Conservation (phyloP, 1,284 basidiomycete genomes). For the Grifola frondosa region DNA sequence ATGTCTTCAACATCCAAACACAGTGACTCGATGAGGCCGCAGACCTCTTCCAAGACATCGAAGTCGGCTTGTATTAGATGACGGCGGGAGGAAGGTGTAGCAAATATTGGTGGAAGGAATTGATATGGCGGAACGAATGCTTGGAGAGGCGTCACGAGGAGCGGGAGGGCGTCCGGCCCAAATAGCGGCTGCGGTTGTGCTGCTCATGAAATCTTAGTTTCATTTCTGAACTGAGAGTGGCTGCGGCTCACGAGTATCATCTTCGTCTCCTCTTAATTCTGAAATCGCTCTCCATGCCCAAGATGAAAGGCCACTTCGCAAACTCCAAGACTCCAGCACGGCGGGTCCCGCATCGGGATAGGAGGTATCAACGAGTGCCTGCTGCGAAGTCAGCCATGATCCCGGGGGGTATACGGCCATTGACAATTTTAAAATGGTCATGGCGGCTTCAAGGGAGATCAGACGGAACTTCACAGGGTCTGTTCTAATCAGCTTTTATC, state of each 20-base stretch:
- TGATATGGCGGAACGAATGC: conserved; percentile 56
- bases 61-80: conserved; percentile 66
- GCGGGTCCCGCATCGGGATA: conserved; percentile 23
- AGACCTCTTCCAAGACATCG: conserved; percentile 69
- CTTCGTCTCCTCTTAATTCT: conserved; percentile 28
- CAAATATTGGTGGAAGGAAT: conserved; percentile 40
- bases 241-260: conserved; percentile 20
- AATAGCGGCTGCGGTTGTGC: conserved; percentile 53
- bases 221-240: neutral
- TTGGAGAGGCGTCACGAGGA: conserved; percentile 56
- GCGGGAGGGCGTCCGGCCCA: conserved; percentile 59
- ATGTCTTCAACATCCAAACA: conserved; percentile 74
- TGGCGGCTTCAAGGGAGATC: conserved; percentile 62
- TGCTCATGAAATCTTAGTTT: neutral
- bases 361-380: conserved; percentile 7
- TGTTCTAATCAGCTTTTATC: conserved; percentile 30
- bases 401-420: conserved; percentile 69
- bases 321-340: conserved; percentile 58
- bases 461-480: conserved; percentile 71
- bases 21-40: conserved; percentile 73
- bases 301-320: conserved; percentile 62
- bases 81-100: conserved; percentile 43
- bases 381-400: conserved; percentile 47
- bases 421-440: conserved; percentile 67
- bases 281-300: conserved; percentile 74